Evolutionary conservation across 1,139 yeast genomes (phyloP).

Genomic region (Candida pseudoviswanathii): DNA sequence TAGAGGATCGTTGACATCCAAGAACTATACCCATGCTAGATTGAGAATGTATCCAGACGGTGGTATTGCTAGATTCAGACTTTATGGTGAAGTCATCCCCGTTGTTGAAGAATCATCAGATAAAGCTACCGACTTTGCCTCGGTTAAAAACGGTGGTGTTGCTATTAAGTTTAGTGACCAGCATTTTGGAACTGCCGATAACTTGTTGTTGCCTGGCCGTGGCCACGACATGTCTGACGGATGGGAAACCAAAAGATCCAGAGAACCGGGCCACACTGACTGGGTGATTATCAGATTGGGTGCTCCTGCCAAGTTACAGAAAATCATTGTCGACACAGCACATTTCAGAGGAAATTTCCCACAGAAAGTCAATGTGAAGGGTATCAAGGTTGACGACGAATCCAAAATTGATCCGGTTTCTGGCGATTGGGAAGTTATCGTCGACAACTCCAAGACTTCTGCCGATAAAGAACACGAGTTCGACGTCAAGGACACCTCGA

Average conservation of each 20-base stretch:
- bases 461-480: slow-evolving; percentile 79
- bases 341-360: slow-evolving; percentile 95
- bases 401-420: slow-evolving; percentile 31
- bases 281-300: slow-evolving; percentile 89
- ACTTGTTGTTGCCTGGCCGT: slow-evolving; percentile 86
- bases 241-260: slow-evolving; percentile 95
- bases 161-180: slow-evolving; percentile 83
- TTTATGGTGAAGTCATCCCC: slow-evolving; percentile 81
- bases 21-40: slow-evolving; percentile 74
- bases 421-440: slow-evolving; percentile 61
- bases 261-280: slow-evolving; percentile 81
- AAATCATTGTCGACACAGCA: slow-evolving; percentile 83
- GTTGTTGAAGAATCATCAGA: slow-evolving; percentile 29
- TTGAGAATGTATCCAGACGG: slow-evolving; percentile 96
- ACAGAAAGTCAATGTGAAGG: slow-evolving; percentile 69
- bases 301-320: slow-evolving; percentile 54
- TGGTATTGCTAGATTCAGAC: slow-evolving; percentile 91
- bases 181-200: slow-evolving; percentile 90
- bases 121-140: slow-evolving; percentile 67
- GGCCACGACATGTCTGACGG: slow-evolving; percentile 98
- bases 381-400: slow-evolving; percentile 41
- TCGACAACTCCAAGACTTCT: slow-evolving; percentile 69
- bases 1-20: slow-evolving; percentile 54
- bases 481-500: slow-evolving; percentile 26
- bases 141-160: slow-evolving; percentile 86